phyloP scores from a whole-genome alignment of 2,329 filamentous ascomycete genomes.

The Sporothrix brasiliensis region DNA sequence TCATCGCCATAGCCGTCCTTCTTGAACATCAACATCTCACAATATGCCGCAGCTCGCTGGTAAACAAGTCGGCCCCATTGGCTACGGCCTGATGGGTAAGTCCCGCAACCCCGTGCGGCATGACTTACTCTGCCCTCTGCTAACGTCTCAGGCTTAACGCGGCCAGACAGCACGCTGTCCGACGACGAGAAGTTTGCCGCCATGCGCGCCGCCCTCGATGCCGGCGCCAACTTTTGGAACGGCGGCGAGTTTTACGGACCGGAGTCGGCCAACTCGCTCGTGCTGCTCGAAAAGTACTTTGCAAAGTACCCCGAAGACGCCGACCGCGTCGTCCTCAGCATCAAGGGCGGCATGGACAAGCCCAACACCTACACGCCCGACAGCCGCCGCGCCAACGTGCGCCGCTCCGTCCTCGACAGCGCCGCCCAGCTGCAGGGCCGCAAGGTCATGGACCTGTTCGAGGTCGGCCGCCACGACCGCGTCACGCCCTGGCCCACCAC shows the following conservation, averaged over 20 bases:
- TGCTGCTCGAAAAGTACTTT: conserved; percentile 65
- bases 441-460: conserved; percentile 62
- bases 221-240: conserved; percentile 59
- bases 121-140: not conserved
- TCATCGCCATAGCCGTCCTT: not conserved
- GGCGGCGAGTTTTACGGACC: conserved; percentile 67
- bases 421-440: conserved; percentile 55
- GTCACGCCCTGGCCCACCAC: conserved; percentile 51
- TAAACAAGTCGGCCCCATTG: conserved; percentile 40
- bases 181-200: conserved; percentile 57
- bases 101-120: not conserved
- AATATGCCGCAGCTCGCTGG: conserved; percentile 41
- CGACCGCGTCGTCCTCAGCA: conserved; percentile 60
- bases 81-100: conserved; percentile 42
- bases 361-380: conserved; percentile 46
- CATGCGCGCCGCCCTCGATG: conserved; percentile 56
- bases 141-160: conserved; percentile 46
- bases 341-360: conserved; percentile 58
- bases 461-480: conserved; percentile 60
- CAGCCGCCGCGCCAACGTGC: conserved; percentile 57
- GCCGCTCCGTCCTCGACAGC: conserved; percentile 61
- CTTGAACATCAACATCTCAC: not conserved
- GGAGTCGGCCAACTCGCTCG: conserved; percentile 59
- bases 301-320: conserved; percentile 65
- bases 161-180: conserved; percentile 46